Conservation (phyloP, 139 green algal species). For the Chlorella sp. region DNA sequence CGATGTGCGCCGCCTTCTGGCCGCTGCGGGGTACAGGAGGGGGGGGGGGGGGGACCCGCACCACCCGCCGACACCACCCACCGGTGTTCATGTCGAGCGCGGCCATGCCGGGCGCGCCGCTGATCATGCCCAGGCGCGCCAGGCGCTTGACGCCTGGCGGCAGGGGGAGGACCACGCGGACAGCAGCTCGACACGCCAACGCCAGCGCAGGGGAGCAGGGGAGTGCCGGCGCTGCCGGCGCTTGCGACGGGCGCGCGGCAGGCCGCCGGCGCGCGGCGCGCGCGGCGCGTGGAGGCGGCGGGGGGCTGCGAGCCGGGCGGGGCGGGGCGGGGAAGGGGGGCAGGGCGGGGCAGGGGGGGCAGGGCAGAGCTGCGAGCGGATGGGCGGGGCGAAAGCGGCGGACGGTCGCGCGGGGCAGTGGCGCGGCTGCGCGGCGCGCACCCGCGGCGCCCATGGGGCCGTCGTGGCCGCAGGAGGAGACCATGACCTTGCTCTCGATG, state of each 20-base stretch:
- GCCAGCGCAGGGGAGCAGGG: no score
- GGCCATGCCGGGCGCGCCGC: slow-evolving; percentile 83
- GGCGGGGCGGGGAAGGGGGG: no score
- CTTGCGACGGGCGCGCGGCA: no score
- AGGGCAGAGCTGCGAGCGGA: background rate
- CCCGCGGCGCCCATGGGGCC: slow-evolving; percentile 91
- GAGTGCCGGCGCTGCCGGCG: no score
- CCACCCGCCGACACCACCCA: background rate
- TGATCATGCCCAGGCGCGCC: slow-evolving; percentile 86
- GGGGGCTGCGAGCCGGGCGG: no score
- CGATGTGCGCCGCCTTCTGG: slow-evolving; percentile 90
- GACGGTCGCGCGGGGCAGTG: background rate
- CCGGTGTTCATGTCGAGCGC: slow-evolving; percentile 96
- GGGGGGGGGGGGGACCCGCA: background rate
- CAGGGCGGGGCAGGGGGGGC: no score
- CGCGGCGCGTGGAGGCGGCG: no score
- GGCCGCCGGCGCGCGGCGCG: no score
- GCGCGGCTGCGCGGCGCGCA: background rate
- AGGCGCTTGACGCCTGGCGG: slow-evolving; percentile 91
- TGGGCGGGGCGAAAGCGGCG: background rate
- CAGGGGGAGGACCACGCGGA: no score
- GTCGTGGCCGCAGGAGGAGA: slow-evolving; percentile 93
- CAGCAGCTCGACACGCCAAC: no score
- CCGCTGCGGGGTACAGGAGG: slow-evolving; percentile 34
- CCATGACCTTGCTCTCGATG: slow-evolving; percentile 89